Evolutionary conservation across 2,329 filamentous ascomycete genomes (phyloP).

Genomic region (Talaromyces sp.): DNA sequence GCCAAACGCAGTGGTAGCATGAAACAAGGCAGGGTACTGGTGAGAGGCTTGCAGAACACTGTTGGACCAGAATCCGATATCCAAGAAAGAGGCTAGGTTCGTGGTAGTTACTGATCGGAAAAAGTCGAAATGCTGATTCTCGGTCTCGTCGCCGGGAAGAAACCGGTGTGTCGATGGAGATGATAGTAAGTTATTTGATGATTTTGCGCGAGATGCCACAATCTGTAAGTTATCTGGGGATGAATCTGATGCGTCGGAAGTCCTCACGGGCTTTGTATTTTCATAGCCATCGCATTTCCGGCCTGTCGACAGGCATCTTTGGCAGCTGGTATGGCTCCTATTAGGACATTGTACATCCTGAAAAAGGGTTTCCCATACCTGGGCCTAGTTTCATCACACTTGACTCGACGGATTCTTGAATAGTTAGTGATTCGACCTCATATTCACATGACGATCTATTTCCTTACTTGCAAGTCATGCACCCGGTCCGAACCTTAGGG

Average conservation of each 20-base stretch:
- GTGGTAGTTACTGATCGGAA: conserved; percentile 10
- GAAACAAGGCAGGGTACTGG: conserved; percentile 10
- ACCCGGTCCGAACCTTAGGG: conserved; percentile 11
- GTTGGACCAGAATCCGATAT: conserved; percentile 2
- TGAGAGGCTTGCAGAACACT: conserved; percentile 6
- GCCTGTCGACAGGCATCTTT: conserved; percentile 8
- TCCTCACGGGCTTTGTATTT: not conserved
- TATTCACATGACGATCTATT: not conserved
- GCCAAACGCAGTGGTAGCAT: conserved; percentile 9
- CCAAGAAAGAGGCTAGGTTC: conserved; percentile 2
- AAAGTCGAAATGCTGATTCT: conserved; percentile 8
- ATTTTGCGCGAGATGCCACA: not conserved
- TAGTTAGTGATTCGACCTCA: not conserved
- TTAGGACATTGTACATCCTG: not conserved
- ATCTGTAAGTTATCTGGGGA: not conserved
- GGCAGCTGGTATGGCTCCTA: not conserved
- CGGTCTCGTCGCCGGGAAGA: conserved; percentile 3
- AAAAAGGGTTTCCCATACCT: not conserved
- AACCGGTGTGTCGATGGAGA: not conserved
- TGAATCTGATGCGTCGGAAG: not conserved
- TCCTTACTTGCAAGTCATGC: conserved; percentile 10
- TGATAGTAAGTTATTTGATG: not conserved
- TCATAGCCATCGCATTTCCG: conserved; percentile 11
- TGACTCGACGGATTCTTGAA: conserved; percentile 9
- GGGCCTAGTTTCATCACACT: conserved; percentile 9